phyloP scores from a whole-genome alignment of 108 stramenopile genomes.

The Skeletonema costatum region DNA sequence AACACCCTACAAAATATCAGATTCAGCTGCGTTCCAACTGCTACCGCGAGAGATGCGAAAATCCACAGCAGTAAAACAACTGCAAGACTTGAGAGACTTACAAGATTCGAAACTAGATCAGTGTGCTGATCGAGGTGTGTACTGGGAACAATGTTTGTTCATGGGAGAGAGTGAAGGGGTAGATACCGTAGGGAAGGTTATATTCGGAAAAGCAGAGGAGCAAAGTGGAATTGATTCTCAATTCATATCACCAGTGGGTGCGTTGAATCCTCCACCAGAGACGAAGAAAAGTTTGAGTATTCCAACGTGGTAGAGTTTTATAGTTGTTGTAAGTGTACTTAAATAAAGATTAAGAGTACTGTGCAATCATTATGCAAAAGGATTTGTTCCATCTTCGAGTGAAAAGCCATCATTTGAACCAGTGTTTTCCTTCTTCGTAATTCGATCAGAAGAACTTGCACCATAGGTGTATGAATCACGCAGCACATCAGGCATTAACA shows the following conservation, averaged over 20 bases:
- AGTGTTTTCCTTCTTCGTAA: not conserved
- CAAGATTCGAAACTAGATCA: not conserved
- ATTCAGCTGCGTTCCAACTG: constrained; percentile 5
- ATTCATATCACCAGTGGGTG: constrained; percentile 9
- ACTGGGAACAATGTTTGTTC: constrained; percentile 4
- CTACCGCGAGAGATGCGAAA: not conserved
- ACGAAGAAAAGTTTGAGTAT: not conserved
- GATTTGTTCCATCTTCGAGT: constrained; percentile 2
- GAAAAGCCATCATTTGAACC: not conserved
- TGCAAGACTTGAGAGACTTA: constrained; percentile 1
- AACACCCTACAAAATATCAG: constrained; percentile 2
- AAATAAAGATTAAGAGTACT: not conserved
- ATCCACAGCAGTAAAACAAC: not conserved
- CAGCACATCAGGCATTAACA: not conserved
- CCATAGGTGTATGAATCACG: constrained; percentile 4
- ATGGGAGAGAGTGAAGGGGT: constrained; percentile 3
- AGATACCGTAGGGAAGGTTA: not conserved
- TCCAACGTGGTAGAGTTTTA: not conserved
- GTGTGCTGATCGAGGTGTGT: not conserved
- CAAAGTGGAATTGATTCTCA: not conserved
- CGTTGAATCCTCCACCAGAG: constrained; percentile 4
- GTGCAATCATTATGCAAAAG: not conserved
- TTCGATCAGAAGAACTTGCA: not conserved
- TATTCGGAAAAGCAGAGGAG: not conserved
- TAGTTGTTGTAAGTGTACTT: not conserved